Evolutionary conservation across 345 rosid genomes (phyloP).

Genomic region (Populus davidiana): DNA sequence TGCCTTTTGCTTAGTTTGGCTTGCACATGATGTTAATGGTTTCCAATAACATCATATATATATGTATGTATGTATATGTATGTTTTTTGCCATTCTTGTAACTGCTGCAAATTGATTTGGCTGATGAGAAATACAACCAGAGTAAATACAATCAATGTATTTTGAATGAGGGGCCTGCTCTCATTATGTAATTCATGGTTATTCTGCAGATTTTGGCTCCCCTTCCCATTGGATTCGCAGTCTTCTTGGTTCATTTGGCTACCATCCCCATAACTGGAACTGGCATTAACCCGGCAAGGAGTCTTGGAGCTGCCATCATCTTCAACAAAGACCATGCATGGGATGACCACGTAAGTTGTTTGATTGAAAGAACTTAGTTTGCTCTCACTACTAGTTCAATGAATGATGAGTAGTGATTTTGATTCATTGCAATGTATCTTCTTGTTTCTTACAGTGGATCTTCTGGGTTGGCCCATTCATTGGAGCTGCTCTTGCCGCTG

Average conservation of each 20-base stretch:
- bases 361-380: background rate
- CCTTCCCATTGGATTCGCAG: conserved; percentile 49
- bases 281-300: conserved; percentile 50
- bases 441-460: conserved; percentile 21
- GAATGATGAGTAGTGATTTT: background rate
- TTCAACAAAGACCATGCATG: conserved; percentile 41
- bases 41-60: no score
- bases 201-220: conserved; percentile 35
- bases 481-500: conserved; percentile 34
- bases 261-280: conserved; percentile 43
- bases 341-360: conserved; percentile 38
- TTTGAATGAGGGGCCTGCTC: no score
- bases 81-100: no score
- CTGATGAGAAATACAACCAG: no score
- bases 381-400: background rate
- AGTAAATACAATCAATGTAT: no score
- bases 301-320: conserved; percentile 50
- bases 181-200: no score
- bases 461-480: conserved; percentile 36
- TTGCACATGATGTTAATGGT: no score
- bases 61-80: no score
- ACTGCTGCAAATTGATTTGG: no score
- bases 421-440: background rate
- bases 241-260: conserved; percentile 47
- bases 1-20: no score